Conservation (phyloP, 179 eudicot genomes). For the Actinidia polygama region DNA sequence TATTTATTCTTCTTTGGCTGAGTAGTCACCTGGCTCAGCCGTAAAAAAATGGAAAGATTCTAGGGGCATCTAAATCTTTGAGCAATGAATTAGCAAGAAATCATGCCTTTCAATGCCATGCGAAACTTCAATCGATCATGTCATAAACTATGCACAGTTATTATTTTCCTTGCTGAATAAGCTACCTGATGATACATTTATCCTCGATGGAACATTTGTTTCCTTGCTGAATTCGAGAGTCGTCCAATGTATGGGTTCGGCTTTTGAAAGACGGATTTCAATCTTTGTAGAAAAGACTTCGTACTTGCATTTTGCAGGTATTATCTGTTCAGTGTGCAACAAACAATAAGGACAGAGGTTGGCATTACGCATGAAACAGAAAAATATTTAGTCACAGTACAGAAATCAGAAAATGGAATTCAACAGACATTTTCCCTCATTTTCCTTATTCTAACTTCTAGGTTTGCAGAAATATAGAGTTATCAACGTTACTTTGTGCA, state of each 20-base stretch:
- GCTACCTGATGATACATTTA: constrained; percentile 30
- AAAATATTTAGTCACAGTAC: neutral
- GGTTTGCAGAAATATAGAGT: neutral
- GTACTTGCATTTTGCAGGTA: constrained; percentile 8
- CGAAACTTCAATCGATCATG: neutral
- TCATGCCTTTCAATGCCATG: neutral
- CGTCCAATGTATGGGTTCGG: constrained; percentile 71
- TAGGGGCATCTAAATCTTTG: too few relatives aligned
- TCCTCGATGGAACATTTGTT: constrained; percentile 44
- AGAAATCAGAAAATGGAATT: neutral
- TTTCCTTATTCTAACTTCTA: neutral
- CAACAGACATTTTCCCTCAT: neutral
- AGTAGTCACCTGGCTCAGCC: neutral
- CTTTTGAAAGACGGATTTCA: constrained; percentile 67
- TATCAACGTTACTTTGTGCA: neutral
- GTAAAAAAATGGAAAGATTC: neutral
- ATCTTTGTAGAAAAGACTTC: constrained; percentile 19
- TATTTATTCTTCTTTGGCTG: neutral
- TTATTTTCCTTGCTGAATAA: too few relatives aligned
- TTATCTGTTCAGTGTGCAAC: neutral
- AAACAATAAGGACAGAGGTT: neutral
- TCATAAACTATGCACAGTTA: neutral
- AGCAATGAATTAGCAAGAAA: neutral
- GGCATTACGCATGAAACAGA: constrained; percentile 6
- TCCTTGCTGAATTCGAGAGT: constrained; percentile 68